Conservation (phyloP, 345 rosid species). For the Rhodamnia argentea region DNA sequence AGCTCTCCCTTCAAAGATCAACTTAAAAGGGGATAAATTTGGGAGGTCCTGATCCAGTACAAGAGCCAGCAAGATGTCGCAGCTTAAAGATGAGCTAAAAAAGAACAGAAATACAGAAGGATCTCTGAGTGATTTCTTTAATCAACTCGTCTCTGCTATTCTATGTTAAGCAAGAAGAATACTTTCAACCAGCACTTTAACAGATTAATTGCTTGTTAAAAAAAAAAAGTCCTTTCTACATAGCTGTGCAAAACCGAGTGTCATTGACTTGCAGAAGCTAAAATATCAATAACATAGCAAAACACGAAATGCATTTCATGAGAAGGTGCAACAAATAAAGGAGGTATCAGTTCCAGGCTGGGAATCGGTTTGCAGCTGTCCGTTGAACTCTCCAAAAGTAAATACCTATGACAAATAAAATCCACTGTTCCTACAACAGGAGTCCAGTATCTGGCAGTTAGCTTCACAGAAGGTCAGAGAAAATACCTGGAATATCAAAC, state of each 20-base stretch:
- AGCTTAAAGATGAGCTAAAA: not conserved
- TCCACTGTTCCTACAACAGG: slow-evolving; percentile 77
- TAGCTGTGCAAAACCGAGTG: not conserved
- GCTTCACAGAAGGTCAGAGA: slow-evolving; percentile 95
- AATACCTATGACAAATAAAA: slow-evolving; percentile 87
- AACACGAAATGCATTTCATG: not conserved
- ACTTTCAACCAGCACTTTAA: not conserved
- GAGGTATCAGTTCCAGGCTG: slow-evolving; percentile 12
- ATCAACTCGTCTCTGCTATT: not conserved
- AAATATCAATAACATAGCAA: not conserved
- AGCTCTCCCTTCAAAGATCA: not conserved
- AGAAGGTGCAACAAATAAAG: not conserved
- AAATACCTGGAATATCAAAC: slow-evolving; percentile 94
- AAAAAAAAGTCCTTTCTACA: not conserved
- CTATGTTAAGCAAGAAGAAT: not conserved
- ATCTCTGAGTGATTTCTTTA: not conserved
- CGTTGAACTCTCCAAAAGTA: slow-evolving; percentile 29
- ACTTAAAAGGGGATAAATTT: not conserved
- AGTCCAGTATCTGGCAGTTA: slow-evolving; percentile 85
- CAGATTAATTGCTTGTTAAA: not conserved
- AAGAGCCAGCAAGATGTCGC: not conserved
- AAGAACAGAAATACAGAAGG: not conserved
- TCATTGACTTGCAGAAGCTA: not conserved
- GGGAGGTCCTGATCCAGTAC: not conserved
- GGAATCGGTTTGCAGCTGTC: slow-evolving; percentile 7